Percentiles rank a stretch among this genome's conserved stretches.
Conservation (phyloP, 768 basidiomycete genomes). For the Phanerochaete sordida region DNA sequence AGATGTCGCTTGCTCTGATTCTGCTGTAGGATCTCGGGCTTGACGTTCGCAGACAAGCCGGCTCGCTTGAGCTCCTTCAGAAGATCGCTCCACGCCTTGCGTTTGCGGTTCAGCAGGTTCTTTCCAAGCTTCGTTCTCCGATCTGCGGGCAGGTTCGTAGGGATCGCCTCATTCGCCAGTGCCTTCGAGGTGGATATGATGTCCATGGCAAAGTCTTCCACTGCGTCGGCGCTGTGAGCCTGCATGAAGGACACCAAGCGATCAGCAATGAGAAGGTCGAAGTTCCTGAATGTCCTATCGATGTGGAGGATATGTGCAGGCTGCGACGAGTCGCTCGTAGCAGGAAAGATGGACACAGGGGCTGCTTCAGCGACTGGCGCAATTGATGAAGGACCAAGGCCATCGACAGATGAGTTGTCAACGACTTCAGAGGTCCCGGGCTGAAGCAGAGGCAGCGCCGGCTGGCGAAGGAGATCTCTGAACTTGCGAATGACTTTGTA, state of each 20-base stretch:
- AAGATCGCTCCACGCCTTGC: slow-evolving; percentile 88
- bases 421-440: background rate
- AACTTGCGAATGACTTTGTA: slow-evolving; percentile 91
- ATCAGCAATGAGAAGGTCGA: slow-evolving; percentile 39
- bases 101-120: slow-evolving; percentile 74
- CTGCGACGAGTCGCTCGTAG: slow-evolving; percentile 1
- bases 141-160: slow-evolving; percentile 40
- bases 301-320: slow-evolving; percentile 46
- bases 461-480: slow-evolving; percentile 81
- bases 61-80: slow-evolving; percentile 81
- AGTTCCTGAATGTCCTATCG: slow-evolving; percentile 47
- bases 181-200: slow-evolving; percentile 61
- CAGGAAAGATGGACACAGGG: slow-evolving; percentile 6
- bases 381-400: background rate
- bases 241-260: slow-evolving; percentile 42
- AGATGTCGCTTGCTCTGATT: slow-evolving; percentile 60
- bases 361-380: background rate
- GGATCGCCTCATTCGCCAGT: slow-evolving; percentile 46
- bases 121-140: slow-evolving; percentile 64
- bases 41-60: slow-evolving; percentile 71
- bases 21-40: slow-evolving; percentile 60
- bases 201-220: slow-evolving; percentile 56
- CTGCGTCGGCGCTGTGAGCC: slow-evolving; percentile 33
- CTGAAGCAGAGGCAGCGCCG: slow-evolving; percentile 42
- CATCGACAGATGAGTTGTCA: background rate